These are phyloP conservation scores for Stephanodiscus minutulus DNA, from an alignment of 108 stramenopile species.

Conservation along the genomic window DNA sequence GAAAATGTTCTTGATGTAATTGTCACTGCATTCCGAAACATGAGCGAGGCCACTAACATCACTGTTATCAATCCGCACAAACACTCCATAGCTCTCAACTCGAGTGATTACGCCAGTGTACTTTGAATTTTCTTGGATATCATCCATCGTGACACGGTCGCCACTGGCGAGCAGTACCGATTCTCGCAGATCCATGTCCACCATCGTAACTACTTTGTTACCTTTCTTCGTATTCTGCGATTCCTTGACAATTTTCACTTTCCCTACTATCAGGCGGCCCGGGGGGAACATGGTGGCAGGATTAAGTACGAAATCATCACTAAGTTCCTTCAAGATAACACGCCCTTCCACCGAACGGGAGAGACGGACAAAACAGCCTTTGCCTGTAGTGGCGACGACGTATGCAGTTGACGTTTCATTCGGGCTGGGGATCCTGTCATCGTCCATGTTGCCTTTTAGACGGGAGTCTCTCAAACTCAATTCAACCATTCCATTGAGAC, in stretches of 20 bases:
- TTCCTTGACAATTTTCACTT: slow-evolving; percentile 64
- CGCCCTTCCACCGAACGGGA: slow-evolving; percentile 77
- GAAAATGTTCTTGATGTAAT: slow-evolving; percentile 72
- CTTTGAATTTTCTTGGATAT: slow-evolving; percentile 75
- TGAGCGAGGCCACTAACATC: slow-evolving; percentile 91
- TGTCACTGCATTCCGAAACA: slow-evolving; percentile 90
- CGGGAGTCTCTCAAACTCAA: slow-evolving; percentile 72
- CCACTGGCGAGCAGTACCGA: slow-evolving; percentile 66
- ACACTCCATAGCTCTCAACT: slow-evolving; percentile 91
- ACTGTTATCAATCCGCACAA: slow-evolving; percentile 87
- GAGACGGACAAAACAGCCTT: slow-evolving; percentile 93
- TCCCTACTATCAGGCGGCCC: slow-evolving; percentile 91
- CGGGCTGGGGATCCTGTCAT: slow-evolving; percentile 64
- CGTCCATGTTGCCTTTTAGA: slow-evolving; percentile 73
- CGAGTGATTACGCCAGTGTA: slow-evolving; percentile 86
- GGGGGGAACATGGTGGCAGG: slow-evolving; percentile 79
- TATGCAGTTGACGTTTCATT: slow-evolving; percentile 84
- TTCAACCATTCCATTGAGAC: slow-evolving; percentile 57
- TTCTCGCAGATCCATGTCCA: slow-evolving; percentile 85
- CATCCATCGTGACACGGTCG: slow-evolving; percentile 66
- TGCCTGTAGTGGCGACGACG: slow-evolving; percentile 84
- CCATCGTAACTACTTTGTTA: slow-evolving; percentile 16
- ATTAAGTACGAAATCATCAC: slow-evolving; percentile 84
- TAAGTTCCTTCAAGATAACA: slow-evolving; percentile 88
- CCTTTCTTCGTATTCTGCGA: slow-evolving; percentile 35